Percentiles rank a stretch among this genome's conserved stretches.
Conservation (phyloP, 345 rosid species). For the Brassica nigra region DNA sequence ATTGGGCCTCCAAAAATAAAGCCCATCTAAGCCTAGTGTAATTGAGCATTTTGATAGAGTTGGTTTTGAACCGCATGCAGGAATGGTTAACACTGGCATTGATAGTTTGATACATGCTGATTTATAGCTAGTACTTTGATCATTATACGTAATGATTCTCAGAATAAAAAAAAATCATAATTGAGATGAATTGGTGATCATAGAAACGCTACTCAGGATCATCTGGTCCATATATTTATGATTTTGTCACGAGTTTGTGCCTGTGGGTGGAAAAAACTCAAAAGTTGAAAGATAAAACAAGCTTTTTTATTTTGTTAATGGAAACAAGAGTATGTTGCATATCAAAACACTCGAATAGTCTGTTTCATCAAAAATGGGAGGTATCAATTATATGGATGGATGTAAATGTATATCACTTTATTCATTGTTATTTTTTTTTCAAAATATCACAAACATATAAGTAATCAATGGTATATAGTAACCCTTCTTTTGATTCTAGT, state of each 20-base stretch:
- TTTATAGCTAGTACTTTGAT: not conserved
- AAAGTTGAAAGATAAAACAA: not conserved
- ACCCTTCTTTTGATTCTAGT: not conserved
- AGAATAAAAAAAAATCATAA: not conserved
- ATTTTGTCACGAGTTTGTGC: not conserved
- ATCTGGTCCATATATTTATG: slow-evolving; percentile 1
- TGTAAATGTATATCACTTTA: slow-evolving; percentile 3
- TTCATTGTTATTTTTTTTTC: not conserved
- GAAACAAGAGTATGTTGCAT: slow-evolving; percentile 1
- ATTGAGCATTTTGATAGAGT: not conserved
- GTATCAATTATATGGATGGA: slow-evolving; percentile 2
- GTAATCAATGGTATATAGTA: not conserved
- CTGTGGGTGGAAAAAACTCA: not conserved
- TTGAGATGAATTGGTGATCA: slow-evolving; percentile 4
- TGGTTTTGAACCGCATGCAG: not conserved
- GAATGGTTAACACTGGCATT: not conserved
- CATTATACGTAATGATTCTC: not conserved
- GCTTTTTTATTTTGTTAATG: not conserved
- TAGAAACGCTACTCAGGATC: slow-evolving; percentile 6
- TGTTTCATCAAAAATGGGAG: slow-evolving; percentile 17
- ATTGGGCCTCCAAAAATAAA: not conserved
- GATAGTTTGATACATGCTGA: not conserved
- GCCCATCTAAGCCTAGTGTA: not conserved
- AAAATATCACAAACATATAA: not conserved
- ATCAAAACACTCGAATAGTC: not conserved